Conservation (phyloP, 192 early-diverging fungal species). For the Backusella circina region DNA sequence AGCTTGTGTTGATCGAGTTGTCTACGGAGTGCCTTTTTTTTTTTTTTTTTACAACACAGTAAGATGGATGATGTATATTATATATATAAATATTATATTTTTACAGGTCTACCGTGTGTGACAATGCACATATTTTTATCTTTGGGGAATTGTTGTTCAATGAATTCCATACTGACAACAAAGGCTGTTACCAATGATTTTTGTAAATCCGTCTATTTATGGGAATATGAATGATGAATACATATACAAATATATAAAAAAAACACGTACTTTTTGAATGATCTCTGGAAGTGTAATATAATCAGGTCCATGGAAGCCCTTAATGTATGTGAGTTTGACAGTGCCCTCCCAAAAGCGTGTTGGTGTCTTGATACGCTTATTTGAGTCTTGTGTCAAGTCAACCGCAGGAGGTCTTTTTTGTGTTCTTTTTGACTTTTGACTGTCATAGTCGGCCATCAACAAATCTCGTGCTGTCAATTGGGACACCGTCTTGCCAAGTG, state of each 20-base stretch:
- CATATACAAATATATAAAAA: neutral
- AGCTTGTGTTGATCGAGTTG: constrained; percentile 25
- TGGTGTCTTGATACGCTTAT: neutral
- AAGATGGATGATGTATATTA: neutral
- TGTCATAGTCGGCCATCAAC: neutral
- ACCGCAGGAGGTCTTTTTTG: neutral
- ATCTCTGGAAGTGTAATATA: constrained; percentile 39
- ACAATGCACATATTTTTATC: constrained; percentile 41
- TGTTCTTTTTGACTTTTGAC: neutral
- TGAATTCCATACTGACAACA: constrained; percentile 47
- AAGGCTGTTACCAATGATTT: constrained; percentile 56
- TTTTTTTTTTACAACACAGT: no score
- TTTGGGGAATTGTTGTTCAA: constrained; percentile 42
- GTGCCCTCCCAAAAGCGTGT: constrained; percentile 21
- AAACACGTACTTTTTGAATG: constrained; percentile 26
- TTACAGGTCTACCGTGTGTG: constrained; percentile 35
- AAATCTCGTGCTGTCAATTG: constrained; percentile 28
- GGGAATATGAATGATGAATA: no score
- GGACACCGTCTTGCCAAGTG: constrained; percentile 28
- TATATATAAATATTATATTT: neutral
- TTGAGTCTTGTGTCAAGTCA: neutral
- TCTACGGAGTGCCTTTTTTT: constrained; percentile 30
- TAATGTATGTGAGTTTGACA: constrained; percentile 33
- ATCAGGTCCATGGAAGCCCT: constrained; percentile 18
- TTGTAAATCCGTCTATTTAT: constrained; percentile 19